Evolutionary conservation across 331 rosid genomes (phyloP).

Genomic region (Quercus lobata): DNA sequence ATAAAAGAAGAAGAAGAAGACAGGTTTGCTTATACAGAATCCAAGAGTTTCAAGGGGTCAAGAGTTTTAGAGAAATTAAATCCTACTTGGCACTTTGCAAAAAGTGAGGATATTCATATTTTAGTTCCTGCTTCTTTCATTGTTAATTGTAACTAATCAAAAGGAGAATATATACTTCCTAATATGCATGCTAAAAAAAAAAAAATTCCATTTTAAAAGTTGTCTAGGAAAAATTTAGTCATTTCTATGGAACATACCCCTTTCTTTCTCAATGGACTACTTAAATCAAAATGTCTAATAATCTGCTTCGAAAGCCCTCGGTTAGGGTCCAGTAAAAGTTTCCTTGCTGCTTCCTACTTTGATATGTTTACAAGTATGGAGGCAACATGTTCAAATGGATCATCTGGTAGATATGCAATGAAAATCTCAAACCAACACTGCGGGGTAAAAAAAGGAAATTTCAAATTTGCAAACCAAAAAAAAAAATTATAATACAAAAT

Average conservation of each 20-base stretch:
- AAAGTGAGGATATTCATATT: not conserved
- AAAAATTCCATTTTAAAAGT: constrained; percentile 3
- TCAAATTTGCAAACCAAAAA: not conserved
- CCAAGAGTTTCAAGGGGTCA: not conserved
- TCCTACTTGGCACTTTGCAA: not conserved
- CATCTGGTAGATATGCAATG: not conserved
- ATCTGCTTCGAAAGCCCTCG: constrained; percentile 82
- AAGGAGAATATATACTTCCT: constrained; percentile 4
- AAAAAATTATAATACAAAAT: not conserved
- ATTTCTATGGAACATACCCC: constrained; percentile 56
- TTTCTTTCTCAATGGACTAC: constrained; percentile 68
- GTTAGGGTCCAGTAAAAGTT: constrained; percentile 80
- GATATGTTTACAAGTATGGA: constrained; percentile 88
- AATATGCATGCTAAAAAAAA: not conserved
- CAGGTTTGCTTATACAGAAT: not conserved
- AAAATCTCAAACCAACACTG: constrained; percentile 11
- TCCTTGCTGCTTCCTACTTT: constrained; percentile 71
- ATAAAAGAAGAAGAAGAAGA: too few species aligned
- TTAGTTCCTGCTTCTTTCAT: constrained; percentile 12
- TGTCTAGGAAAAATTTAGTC: constrained; percentile 9
- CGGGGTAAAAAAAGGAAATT: not conserved
- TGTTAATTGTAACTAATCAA: not conserved
- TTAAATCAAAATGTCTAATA: constrained; percentile 79
- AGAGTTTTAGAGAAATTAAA: not conserved
- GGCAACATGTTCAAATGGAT: constrained; percentile 81